A percentile compares a stretch with the other conserved stretches of the same genome.
These are phyloP conservation scores for Monsonia emarginata DNA, from an alignment of 441 rosid species.

Conservation along the genomic window DNA sequence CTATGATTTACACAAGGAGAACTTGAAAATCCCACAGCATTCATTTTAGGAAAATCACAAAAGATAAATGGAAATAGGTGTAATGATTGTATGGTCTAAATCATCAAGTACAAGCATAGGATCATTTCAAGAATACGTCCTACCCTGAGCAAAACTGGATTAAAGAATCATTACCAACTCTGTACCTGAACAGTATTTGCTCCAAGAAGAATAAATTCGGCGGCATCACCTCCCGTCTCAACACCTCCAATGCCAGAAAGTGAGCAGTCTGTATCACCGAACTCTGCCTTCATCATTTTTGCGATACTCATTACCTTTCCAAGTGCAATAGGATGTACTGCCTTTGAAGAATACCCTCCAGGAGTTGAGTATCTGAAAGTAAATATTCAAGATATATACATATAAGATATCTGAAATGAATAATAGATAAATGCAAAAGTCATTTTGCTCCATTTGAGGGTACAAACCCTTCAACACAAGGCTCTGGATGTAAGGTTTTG, in stretches of 20 bases:
- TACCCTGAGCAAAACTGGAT: background rate
- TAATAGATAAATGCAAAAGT: background rate
- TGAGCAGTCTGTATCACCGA: conserved; percentile 39
- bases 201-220: conserved; percentile 84
- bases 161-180: background rate
- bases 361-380: conserved; percentile 82
- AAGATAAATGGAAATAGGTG: background rate
- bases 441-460: conserved; percentile 15
- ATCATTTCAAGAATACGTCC: background rate
- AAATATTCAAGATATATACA: conserved; percentile 14
- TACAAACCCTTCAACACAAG: conserved; percentile 88
- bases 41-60: background rate
- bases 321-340: conserved; percentile 88
- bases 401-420: conserved; percentile 8
- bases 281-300: conserved; percentile 76
- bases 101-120: background rate
- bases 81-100: background rate
- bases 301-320: conserved; percentile 84
- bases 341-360: conserved; percentile 84
- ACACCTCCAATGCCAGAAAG: conserved; percentile 94
- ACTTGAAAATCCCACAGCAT: background rate
- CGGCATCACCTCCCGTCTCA: conserved; percentile 85
- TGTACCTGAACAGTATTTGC: conserved; percentile 88
- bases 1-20: too few relatives aligned
- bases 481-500: conserved; percentile 74